A percentile compares a stretch with the other conserved stretches of the same genome.
Evolutionary conservation across 345 rosid species (phyloP).

Genomic region (Gossypium longicalyx): DNA sequence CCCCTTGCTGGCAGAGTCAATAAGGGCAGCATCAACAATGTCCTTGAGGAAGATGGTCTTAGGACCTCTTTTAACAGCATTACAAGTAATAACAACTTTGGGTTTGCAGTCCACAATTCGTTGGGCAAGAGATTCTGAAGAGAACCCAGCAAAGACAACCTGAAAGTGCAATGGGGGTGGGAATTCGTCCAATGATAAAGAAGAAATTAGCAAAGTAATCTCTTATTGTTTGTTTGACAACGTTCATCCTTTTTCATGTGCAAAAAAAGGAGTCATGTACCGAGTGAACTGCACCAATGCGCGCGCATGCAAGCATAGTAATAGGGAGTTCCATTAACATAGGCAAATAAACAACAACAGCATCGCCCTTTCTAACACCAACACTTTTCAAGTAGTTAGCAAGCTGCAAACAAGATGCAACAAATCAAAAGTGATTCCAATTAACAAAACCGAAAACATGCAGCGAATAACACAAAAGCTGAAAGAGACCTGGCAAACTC

Average conservation of each 20-base stretch:
- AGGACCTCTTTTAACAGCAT: slow-evolving; percentile 93
- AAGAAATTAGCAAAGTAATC: neutral
- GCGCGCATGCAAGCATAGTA: slow-evolving; percentile 92
- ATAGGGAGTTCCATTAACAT: slow-evolving; percentile 97
- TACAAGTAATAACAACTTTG: slow-evolving; percentile 77
- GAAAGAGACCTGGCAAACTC: slow-evolving; percentile 81
- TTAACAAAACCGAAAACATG: slow-evolving; percentile 5
- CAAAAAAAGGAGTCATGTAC: slow-evolving; percentile 30
- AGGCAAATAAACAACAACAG: slow-evolving; percentile 81
- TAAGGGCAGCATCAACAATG: slow-evolving; percentile 86
- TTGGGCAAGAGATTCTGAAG: slow-evolving; percentile 96
- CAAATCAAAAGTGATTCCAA: neutral
- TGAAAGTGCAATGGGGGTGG: slow-evolving; percentile 20
- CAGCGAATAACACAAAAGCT: neutral
- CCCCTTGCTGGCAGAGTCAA: slow-evolving; percentile 55
- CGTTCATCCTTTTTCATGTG: neutral
- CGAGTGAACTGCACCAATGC: slow-evolving; percentile 99
- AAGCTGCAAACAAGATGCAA: slow-evolving; percentile 47
- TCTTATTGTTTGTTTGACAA: neutral
- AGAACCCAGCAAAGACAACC: slow-evolving; percentile 98
- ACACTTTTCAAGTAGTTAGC: slow-evolving; percentile 82
- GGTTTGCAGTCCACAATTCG: slow-evolving; percentile 93
- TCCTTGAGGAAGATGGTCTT: slow-evolving; percentile 79
- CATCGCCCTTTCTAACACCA: slow-evolving; percentile 92
- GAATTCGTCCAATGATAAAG: neutral